phyloP scores from a whole-genome alignment of 148 eudicot genomes.

The Euryodendron excelsum region DNA sequence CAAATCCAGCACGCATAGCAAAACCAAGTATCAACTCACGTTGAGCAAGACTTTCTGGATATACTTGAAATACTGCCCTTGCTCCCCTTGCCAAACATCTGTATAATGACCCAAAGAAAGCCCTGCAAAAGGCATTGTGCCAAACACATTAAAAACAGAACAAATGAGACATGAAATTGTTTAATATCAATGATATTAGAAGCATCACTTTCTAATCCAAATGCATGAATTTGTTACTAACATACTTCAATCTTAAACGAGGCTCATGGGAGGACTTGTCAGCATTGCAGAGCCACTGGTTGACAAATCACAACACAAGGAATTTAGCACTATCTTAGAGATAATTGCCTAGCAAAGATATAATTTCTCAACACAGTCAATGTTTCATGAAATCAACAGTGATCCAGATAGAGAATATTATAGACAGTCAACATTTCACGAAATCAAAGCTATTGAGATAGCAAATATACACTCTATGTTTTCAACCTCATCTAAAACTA shows the following conservation, averaged over 20 bases:
- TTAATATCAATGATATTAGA: neutral
- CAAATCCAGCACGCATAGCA: conserved; percentile 97
- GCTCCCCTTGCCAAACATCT: conserved; percentile 87
- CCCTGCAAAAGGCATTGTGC: conserved; percentile 46
- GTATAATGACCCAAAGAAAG: conserved; percentile 87
- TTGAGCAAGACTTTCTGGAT: conserved; percentile 87
- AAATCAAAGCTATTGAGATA: too few relatives aligned
- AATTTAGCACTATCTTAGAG: conserved; percentile 6
- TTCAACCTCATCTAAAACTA: neutral
- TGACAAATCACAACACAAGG: conserved; percentile 18
- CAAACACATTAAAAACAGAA: neutral
- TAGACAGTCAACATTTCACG: neutral
- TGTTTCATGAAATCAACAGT: neutral
- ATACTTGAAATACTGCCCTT: conserved; percentile 81
- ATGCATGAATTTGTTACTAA: neutral
- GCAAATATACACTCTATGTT: neutral
- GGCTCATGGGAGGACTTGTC: conserved; percentile 97
- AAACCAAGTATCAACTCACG: conserved; percentile 68
- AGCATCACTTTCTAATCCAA: neutral
- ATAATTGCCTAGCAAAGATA: neutral
- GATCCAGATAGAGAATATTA: neutral
- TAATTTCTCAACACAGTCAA: neutral
- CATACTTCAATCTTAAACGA: conserved; percentile 85
- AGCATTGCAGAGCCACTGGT: conserved; percentile 98
- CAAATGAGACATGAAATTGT: neutral